A percentile compares a stretch with the other conserved stretches of the same genome.
Conservation (phyloP, 1,139 yeast genomes). For the Lodderomyces metapsilosis region DNA sequence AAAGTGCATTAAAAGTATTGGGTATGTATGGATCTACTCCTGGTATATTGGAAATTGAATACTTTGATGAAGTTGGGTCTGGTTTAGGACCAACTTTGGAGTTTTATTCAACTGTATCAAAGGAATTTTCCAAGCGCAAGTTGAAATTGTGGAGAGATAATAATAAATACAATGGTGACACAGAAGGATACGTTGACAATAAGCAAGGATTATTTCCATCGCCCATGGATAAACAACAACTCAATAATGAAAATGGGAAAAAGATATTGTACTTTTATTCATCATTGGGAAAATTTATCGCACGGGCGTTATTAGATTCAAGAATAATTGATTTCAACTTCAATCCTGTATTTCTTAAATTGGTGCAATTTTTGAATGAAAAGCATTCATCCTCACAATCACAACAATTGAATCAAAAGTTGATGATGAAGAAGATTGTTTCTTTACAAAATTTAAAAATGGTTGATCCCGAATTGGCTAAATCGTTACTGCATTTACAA, state of each 20-base stretch:
- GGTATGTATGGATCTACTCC: conserved; percentile 78
- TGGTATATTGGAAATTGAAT: conserved; percentile 82
- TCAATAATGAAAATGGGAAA: conserved; percentile 36
- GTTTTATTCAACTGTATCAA: conserved; percentile 81
- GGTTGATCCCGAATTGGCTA: conserved; percentile 64
- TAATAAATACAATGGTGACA: conserved; percentile 6
- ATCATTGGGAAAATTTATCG: conserved; percentile 78
- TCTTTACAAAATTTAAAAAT: conserved; percentile 42
- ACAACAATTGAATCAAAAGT: conserved; percentile 14
- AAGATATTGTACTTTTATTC: conserved; percentile 56
- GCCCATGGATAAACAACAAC: conserved; percentile 46
- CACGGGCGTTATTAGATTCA: conserved; percentile 83
- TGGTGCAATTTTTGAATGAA: conserved; percentile 33
- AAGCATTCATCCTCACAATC: conserved; percentile 8
- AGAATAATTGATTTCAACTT: conserved; percentile 82
- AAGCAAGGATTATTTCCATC: conserved; percentile 69
- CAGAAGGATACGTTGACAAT: conserved; percentile 35
- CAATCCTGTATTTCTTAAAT: conserved; percentile 65
- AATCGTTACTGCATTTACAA: conserved; percentile 55
- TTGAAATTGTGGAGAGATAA: conserved; percentile 71
- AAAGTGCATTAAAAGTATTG: conserved; percentile 79
- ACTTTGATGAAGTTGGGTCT: conserved; percentile 90
- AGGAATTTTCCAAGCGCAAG: conserved; percentile 57
- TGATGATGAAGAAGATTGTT: conserved; percentile 26
- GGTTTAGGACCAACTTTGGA: conserved; percentile 96